Conservation (phyloP, 176 grass and related monocot genomes). For the maize (Zea mays) region DNA sequence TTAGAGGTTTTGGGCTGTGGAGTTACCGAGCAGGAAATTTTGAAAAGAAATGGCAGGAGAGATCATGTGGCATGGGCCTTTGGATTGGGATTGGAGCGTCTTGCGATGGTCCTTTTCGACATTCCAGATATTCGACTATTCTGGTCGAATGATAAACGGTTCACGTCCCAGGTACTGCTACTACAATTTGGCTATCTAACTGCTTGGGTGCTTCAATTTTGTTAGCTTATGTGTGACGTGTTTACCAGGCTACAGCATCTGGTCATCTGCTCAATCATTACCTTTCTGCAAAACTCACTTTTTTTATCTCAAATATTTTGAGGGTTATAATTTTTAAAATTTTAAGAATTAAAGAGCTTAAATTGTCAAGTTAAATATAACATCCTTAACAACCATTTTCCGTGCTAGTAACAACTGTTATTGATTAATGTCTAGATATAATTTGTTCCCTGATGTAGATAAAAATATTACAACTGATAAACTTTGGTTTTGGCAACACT, state of each 20-base stretch:
- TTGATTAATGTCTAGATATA: neutral
- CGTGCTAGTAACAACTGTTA: neutral
- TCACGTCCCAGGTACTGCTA: conserved; percentile 79
- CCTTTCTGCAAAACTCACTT: neutral
- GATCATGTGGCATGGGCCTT: conserved; percentile 95
- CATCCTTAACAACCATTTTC: neutral
- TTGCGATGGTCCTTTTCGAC: conserved; percentile 91
- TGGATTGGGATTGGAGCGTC: conserved; percentile 82
- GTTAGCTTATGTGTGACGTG: neutral
- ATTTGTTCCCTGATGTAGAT: neutral
- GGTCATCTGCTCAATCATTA: neutral
- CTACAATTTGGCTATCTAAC: conserved; percentile 18
- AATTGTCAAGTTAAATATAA: conserved; percentile 13
- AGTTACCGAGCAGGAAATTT: conserved; percentile 91
- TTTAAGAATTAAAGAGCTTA: neutral
- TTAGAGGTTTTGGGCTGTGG: conserved; percentile 95
- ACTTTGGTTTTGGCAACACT: conserved; percentile 4
- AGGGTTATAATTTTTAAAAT: neutral
- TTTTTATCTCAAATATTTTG: neutral
- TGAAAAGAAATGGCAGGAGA: conserved; percentile 71
- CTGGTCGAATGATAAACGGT: conserved; percentile 85
- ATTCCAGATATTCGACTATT: conserved; percentile 85
- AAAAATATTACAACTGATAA: conserved; percentile 8
- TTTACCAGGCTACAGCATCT: neutral
- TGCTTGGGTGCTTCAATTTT: neutral